Conservation (phyloP, 768 basidiomycete species). For the Tulasnella sp. region DNA sequence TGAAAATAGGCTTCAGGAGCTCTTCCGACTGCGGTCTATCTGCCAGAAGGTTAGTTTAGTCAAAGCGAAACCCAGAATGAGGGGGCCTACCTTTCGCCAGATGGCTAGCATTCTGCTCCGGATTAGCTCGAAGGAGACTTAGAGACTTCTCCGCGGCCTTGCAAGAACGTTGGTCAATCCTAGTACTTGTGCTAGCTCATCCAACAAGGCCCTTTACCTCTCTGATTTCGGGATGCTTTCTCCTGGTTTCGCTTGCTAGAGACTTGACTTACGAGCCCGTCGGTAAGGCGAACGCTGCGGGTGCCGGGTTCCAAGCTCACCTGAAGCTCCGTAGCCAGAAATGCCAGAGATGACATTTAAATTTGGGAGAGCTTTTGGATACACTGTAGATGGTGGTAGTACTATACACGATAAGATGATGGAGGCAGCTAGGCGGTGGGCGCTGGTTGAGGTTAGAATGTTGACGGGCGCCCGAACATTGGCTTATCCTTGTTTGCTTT, state of each 20-base stretch:
- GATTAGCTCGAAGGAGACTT: conserved; percentile 72
- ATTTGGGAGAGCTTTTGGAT: background rate
- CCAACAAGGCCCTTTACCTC: conserved; percentile 54
- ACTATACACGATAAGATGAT: background rate
- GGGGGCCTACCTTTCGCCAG: conserved; percentile 62
- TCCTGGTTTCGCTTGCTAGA: conserved; percentile 78
- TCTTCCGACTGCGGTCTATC: conserved; percentile 78
- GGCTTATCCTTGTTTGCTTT: background rate
- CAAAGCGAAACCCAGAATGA: conserved; percentile 7
- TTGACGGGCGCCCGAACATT: conserved; percentile 8
- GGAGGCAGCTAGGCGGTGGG: background rate
- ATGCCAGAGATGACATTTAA: conserved; percentile 36
- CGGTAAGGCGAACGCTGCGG: conserved; percentile 3
- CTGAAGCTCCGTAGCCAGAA: conserved; percentile 60
- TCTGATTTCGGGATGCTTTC: conserved; percentile 89
- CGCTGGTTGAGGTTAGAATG: background rate
- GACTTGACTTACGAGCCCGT: conserved; percentile 49
- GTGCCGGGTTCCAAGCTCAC: conserved; percentile 37
- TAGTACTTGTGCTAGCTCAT: background rate
- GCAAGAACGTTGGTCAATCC: conserved; percentile 8
- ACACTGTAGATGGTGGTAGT: background rate
- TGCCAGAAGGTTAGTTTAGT: conserved; percentile 36
- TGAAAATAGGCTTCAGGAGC: conserved; percentile 81
- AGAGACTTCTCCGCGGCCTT: conserved; percentile 87
- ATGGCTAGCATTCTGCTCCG: conserved; percentile 69